Base-by-base conservation (phyloP, 2,329 filamentous ascomycete genomes). In the Penicillium sp. region DNA sequence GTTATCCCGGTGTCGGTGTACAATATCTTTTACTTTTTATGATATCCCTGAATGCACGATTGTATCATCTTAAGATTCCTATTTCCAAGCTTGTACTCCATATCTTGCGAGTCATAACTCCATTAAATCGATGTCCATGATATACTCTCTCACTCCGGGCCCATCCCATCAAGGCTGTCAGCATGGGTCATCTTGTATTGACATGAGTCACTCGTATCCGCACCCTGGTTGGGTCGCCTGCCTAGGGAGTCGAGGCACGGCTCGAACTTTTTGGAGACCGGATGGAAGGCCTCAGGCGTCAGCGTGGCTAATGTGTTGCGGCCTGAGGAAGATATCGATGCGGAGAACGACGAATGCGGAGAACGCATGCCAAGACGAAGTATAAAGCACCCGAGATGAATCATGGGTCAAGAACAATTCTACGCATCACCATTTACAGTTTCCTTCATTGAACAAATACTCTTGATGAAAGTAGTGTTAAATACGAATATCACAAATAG, bases 11-110 rank as follows among this genome's bases (percentile, higher is more conserved):
- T 49, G 47, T 42, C 43, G 50, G 12, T 59, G 57, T 61, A 60
- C 39, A 52, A 49, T 53, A 57, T 35, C 15, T 31, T 45, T 24
- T 42, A 27, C 47, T 52, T 42, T 44, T 57, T 50, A 58, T 59
- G 59, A 61, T 61, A 61, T 61, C 58, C 58, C 58, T 43, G 46
- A 57, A 60, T 59, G 59, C 56, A 57, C 57, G 47, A 55, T 52
- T 27, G 4, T 40, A 27, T 24, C 20, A 25, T 40, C 23, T 40
- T 10, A 7, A 18, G 20, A 39, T 23, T 23, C 20, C 20, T 23
- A 40, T 15, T 40, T 40, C 23, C 27, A 40, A 40, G 12, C 23
- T 13, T 29, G 9, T 12, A 37, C 33, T 37, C 15, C 13, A 32
- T 32, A 3, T n/a, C 29, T 15, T 18, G n/a, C 15, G 9, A 35